Percentiles rank a stretch among this genome's conserved stretches.
Conservation (phyloP, 1,139 yeast genomes). For the Saccharomycopsis crataegensis region DNA sequence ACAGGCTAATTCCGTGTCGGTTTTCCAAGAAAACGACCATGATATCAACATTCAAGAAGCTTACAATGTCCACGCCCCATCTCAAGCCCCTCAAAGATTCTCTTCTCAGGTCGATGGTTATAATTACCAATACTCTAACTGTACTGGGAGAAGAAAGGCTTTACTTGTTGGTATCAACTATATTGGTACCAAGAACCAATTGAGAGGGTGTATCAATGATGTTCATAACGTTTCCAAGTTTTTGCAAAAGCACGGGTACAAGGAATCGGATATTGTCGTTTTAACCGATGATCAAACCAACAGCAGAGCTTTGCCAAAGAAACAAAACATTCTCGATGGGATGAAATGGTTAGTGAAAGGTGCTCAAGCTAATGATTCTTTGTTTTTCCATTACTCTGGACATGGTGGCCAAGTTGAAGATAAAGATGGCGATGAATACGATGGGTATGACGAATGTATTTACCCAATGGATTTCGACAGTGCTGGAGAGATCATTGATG, state of each 20-base stretch:
- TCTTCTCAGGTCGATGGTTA: slow-evolving; percentile 17
- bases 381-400: slow-evolving; percentile 86
- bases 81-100: slow-evolving; percentile 10
- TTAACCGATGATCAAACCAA: slow-evolving; percentile 67
- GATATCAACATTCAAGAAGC: slow-evolving; percentile 18
- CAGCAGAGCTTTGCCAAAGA: slow-evolving; percentile 62
- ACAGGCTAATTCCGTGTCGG: slow-evolving; percentile 19
- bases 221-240: slow-evolving; percentile 56
- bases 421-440: slow-evolving; percentile 83
- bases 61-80: slow-evolving; percentile 8
- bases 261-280: slow-evolving; percentile 72
- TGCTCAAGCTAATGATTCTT: slow-evolving; percentile 80
- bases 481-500: slow-evolving; percentile 74
- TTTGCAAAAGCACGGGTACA: slow-evolving; percentile 58
- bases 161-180: slow-evolving; percentile 83
- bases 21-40: slow-evolving; percentile 18
- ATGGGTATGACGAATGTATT: slow-evolving; percentile 82
- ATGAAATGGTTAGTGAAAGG: slow-evolving; percentile 85
- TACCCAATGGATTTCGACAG: slow-evolving; percentile 83
- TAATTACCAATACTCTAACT: slow-evolving; percentile 47
- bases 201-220: slow-evolving; percentile 86
- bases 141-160: slow-evolving; percentile 75
- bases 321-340: slow-evolving; percentile 72
- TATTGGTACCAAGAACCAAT: slow-evolving; percentile 59
- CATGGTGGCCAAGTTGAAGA: slow-evolving; percentile 87